These are phyloP conservation scores for Suzukiozyma palmioleophila DNA, from an alignment of 1,139 yeast genomes.

Conservation along the genomic window DNA sequence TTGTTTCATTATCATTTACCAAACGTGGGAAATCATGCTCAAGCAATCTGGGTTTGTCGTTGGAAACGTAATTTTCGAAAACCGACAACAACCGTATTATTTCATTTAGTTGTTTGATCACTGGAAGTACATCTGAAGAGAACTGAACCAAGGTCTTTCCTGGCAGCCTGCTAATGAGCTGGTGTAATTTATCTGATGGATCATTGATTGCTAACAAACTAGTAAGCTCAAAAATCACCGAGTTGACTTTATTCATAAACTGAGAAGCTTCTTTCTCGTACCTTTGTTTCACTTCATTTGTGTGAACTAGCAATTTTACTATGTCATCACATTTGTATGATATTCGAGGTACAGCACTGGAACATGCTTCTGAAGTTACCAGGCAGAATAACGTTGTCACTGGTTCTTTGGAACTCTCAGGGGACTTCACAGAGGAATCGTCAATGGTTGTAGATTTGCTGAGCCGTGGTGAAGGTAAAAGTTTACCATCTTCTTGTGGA, in stretches of 20 bases:
- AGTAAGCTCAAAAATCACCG: conserved; percentile 4
- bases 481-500: background rate
- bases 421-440: no score
- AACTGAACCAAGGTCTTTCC: background rate
- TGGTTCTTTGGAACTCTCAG: no score
- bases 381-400: no score
- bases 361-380: no score
- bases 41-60: conserved; percentile 2
- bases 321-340: conserved; percentile 14
- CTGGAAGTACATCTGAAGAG: background rate
- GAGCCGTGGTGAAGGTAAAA: background rate
- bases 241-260: conserved; percentile 22
- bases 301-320: conserved; percentile 16
- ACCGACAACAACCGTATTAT: background rate
- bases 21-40: background rate
- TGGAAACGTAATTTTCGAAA: conserved; percentile 5
- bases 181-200: background rate
- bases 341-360: background rate
- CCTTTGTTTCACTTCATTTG: conserved; percentile 24
- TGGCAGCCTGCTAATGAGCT: background rate
- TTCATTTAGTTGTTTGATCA: conserved; percentile 1
- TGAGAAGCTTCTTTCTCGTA: conserved; percentile 31
- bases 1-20: conserved; percentile 5
- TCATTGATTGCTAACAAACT: conserved; percentile 1
- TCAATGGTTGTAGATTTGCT: no score